Conservation (phyloP, 176 grass and related monocot species). For the Avena insularis region DNA sequence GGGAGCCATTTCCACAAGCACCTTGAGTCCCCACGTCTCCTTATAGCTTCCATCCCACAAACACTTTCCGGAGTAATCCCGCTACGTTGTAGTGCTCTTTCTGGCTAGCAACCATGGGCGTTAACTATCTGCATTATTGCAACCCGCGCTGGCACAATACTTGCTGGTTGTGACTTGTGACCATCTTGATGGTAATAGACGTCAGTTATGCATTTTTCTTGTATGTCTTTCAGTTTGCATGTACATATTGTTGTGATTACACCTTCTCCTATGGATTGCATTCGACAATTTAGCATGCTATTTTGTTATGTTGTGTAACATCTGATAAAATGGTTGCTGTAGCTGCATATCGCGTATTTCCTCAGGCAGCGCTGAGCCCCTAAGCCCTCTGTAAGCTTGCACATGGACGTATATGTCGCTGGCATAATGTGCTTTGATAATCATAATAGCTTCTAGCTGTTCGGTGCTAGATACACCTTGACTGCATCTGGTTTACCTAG, state of each 20-base stretch:
- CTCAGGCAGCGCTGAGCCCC: neutral
- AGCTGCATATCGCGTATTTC: neutral
- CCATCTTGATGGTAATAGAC: neutral
- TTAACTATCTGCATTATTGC: neutral
- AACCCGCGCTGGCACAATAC: neutral
- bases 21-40: neutral
- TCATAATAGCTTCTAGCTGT: neutral
- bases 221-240: neutral
- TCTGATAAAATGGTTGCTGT: constrained; percentile 3
- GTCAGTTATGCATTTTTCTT: neutral
- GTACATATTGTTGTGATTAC: neutral
- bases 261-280: neutral
- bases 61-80: neutral
- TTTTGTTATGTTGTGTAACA: neutral
- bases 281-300: neutral
- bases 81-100: neutral
- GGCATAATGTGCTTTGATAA: neutral
- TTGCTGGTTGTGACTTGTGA: neutral
- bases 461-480: neutral
- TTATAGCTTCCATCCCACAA: neutral
- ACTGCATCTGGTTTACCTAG: constrained; percentile 14
- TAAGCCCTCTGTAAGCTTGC: neutral
- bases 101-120: neutral
- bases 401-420: neutral
- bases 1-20: constrained; percentile 44